A percentile compares a stretch with the other conserved stretches of the same genome.
These are phyloP conservation scores for Bruguiera gymnorhiza DNA, from an alignment of 345 rosid genomes.

Conservation along the genomic window DNA sequence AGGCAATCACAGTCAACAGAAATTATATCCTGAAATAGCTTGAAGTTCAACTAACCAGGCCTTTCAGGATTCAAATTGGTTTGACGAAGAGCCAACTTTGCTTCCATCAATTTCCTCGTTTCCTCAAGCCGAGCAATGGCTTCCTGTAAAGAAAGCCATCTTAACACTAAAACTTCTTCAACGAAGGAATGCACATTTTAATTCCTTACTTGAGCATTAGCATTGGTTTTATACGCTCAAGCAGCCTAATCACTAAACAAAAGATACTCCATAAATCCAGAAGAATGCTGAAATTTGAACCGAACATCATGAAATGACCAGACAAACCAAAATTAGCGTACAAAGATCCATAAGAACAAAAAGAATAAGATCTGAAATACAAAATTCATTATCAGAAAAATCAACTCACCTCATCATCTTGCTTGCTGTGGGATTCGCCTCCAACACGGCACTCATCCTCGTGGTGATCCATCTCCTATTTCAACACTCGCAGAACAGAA, in stretches of 20 bases:
- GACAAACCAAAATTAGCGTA: neutral
- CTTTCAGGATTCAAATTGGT: constrained; percentile 88
- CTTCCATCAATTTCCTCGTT: constrained; percentile 73
- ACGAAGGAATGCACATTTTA: neutral
- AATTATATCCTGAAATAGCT: neutral
- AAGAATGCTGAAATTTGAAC: neutral
- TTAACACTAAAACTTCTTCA: neutral
- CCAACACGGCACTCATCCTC: constrained; percentile 53
- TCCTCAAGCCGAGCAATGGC: constrained; percentile 86
- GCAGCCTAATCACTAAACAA: too few relatives aligned
- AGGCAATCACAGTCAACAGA: neutral
- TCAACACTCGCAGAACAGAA: neutral
- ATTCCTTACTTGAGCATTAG: neutral
- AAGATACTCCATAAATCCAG: too few relatives aligned
- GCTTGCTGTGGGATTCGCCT: constrained; percentile 52
- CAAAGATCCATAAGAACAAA: neutral
- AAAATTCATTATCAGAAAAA: neutral
- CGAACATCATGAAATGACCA: neutral
- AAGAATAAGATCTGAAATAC: neutral
- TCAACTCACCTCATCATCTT: constrained; percentile 66
- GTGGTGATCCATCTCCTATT: constrained; percentile 52
- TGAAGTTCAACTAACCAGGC: constrained; percentile 58
- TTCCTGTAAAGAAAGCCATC: constrained; percentile 47
- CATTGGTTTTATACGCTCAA: too few relatives aligned
- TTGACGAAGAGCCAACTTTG: constrained; percentile 85